phyloP scores from a whole-genome alignment of 1,284 basidiomycete genomes.

The Phaffia rhodozyma region DNA sequence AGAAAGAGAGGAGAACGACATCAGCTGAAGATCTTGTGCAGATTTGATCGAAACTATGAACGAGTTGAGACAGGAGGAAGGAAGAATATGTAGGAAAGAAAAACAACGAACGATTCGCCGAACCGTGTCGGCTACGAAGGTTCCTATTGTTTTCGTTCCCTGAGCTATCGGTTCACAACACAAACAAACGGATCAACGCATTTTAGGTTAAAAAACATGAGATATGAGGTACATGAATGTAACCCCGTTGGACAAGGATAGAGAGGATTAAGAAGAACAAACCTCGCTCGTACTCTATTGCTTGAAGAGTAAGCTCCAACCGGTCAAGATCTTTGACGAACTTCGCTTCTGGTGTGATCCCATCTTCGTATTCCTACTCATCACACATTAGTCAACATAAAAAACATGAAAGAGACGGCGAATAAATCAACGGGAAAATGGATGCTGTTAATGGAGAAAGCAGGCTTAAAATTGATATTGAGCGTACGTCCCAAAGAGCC shows the following conservation, averaged over 20 bases:
- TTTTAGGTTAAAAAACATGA: too few relatives aligned
- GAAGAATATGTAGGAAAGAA: background rate
- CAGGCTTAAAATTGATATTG: background rate
- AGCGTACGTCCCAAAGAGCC: constrained; percentile 60
- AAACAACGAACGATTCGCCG: background rate
- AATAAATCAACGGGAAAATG: background rate
- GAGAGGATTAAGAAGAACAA: constrained; percentile 22
- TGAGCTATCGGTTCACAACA: background rate
- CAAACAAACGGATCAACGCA: background rate
- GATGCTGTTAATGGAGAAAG: background rate
- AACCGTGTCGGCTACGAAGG: background rate
- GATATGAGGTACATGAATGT: too few relatives aligned
- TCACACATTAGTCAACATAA: background rate
- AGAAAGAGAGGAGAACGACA: constrained; percentile 33
- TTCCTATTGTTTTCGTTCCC: background rate
- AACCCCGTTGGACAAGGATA: too few relatives aligned
- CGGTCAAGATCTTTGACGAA: constrained; percentile 93
- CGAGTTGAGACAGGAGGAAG: too few relatives aligned
- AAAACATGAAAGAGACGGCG: background rate
- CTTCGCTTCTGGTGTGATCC: constrained; percentile 64
- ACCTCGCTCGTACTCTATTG: constrained; percentile 43
- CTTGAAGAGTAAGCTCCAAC: constrained; percentile 74
- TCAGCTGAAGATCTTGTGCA: constrained; percentile 30
- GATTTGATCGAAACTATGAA: background rate
- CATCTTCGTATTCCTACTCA: constrained; percentile 76